Percentiles rank a stretch among this genome's conserved stretches.
Conservation (phyloP, 1,284 basidiomycete species). For the Fomitiporia mediterranea region DNA sequence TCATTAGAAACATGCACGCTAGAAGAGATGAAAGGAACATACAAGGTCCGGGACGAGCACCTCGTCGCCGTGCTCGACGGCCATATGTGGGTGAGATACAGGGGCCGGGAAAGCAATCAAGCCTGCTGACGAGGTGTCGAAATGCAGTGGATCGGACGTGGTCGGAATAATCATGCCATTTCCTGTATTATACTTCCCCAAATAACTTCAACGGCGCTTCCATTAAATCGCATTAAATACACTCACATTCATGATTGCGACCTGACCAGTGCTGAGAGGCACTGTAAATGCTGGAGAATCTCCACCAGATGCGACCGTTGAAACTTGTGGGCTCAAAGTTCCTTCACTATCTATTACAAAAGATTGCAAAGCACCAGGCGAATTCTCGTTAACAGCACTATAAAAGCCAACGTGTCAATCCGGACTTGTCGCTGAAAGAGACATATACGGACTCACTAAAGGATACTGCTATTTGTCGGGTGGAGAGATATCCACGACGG, state of each 20-base stretch:
- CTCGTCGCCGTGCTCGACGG: slow-evolving; percentile 46
- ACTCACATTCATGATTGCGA: slow-evolving; percentile 55
- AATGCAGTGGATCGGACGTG: slow-evolving; percentile 34
- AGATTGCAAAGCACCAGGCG: slow-evolving; percentile 47
- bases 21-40: slow-evolving; percentile 21
- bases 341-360: slow-evolving; percentile 47
- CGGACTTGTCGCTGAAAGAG: background rate
- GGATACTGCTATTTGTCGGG: slow-evolving; percentile 47
- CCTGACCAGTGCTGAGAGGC: slow-evolving; percentile 48
- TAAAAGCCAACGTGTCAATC: background rate
- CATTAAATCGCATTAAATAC: background rate
- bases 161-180: slow-evolving; percentile 53
- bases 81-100: slow-evolving; percentile 61
- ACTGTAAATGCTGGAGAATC: slow-evolving; percentile 46
- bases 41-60: slow-evolving; percentile 64
- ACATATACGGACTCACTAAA: slow-evolving; percentile 44
- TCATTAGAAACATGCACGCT: background rate
- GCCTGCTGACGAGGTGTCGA: slow-evolving; percentile 34
- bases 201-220: background rate
- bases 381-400: slow-evolving; percentile 54
- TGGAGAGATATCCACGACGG: slow-evolving; percentile 54
- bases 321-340: slow-evolving; percentile 40
- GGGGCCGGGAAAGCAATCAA: slow-evolving; percentile 51
- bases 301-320: slow-evolving; percentile 48
- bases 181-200: slow-evolving; percentile 48